Base-by-base conservation (phyloP, 2,329 filamentous ascomycete genomes). In the Sporothrix pallida region DNA sequence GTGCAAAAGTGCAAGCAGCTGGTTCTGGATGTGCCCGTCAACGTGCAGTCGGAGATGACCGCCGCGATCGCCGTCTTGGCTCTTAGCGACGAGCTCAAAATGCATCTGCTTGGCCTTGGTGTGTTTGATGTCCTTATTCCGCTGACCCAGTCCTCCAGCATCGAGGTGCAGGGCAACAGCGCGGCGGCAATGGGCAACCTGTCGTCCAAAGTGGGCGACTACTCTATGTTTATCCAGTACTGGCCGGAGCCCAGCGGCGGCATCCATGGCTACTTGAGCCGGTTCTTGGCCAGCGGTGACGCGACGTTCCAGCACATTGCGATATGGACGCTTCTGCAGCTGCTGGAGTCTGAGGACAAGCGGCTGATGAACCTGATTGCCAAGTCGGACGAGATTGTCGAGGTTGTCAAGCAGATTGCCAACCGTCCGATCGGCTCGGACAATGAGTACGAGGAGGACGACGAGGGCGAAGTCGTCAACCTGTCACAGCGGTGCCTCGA, bases 1-100 rank as follows among this genome's bases (percentile, higher is more conserved):
- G 96, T 99, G 54, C 94, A 98, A 81, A 98, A 98, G 82, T 99
- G 96, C 90, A 98, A 98, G 83, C 94, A 98, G 80, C 87, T 99
- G 71, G 95, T 99, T 31, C 86, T 99, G 20, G 92, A 97, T 73
- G 96, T 98, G 2, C 94, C 96, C 0, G 88, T 98, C 68, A 95
- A 93, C 54, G 96, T 99, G 2, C 96, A 99, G 81, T 98, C 95
- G 1, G 96, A 99, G 82, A 99, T 99, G 96, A 99, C 96, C 4
- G 96, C 96, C n/a, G 96, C 96, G 0, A 98, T 99, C 82, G 96
- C 96, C 52, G 96, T 99, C 15, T 87, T 99, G 76, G 96, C 96
- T 20, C 85, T 99, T 70, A 98, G 95, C 78, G 96, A 99, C 79
- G 96, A 99, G 76, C 88, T 99, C 74, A 99, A 99, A 84, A 90